Conservation (phyloP, 352 stramenopile genomes). For the Chrysophaeum taylorii region DNA sequence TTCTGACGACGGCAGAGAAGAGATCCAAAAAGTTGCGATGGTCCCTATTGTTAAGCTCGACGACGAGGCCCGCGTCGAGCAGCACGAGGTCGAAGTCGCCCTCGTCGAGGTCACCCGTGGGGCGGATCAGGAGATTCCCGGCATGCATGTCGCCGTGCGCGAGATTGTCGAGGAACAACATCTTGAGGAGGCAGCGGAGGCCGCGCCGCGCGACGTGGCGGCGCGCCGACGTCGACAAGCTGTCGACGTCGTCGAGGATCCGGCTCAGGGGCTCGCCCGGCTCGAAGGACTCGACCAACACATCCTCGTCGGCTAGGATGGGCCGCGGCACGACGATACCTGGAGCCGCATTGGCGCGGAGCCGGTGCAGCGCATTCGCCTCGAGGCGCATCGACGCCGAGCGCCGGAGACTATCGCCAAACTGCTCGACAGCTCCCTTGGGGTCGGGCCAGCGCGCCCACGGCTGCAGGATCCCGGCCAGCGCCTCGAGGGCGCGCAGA, state of each 20-base stretch:
- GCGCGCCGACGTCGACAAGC: neutral
- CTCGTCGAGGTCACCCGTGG: neutral
- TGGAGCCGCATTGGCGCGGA: neutral
- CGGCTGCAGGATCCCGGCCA: no score
- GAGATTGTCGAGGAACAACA: slow-evolving; percentile 93
- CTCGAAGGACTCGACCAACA: slow-evolving; percentile 7
- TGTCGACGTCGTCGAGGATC: neutral
- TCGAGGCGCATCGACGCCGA: neutral
- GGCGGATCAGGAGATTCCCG: slow-evolving; percentile 45
- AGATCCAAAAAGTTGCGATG: slow-evolving; percentile 1
- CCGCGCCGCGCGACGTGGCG: neutral
- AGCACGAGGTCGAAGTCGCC: slow-evolving; percentile 8
- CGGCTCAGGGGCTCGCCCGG: neutral
- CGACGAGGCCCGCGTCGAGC: slow-evolving; percentile 6
- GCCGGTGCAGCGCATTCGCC: neutral
- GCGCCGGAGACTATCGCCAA: neutral
- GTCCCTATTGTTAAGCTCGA: neutral
- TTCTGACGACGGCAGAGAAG: neutral
- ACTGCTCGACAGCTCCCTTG: neutral
- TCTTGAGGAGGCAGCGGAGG: slow-evolving; percentile 44
- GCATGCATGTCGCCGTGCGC: slow-evolving; percentile 77
- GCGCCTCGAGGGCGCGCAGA: neutral
- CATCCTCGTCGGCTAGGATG: neutral
- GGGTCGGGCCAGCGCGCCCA: no score
- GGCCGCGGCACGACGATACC: neutral